Evolutionary conservation across 257 asterid genomes (phyloP).

Genomic region (Euphrasia confusa): DNA sequence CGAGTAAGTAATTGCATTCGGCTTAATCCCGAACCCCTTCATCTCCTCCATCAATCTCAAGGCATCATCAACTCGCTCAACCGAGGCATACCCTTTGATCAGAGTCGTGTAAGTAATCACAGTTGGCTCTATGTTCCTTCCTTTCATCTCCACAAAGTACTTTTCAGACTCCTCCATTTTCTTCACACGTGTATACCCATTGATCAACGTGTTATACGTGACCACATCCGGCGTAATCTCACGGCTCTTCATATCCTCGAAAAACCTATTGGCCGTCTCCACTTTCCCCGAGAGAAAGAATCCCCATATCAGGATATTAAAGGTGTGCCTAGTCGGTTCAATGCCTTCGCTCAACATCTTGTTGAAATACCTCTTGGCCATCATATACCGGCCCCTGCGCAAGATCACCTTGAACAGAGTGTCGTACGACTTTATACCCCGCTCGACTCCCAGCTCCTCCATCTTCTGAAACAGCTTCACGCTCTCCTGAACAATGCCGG

Average conservation of each 20-base stretch:
- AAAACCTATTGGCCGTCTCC: conserved; percentile 67
- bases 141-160: conserved; percentile 84
- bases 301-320: conserved; percentile 79
- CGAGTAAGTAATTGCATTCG: conserved; percentile 69
- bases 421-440: conserved; percentile 62
- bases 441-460: conserved; percentile 68
- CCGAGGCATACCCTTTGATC: conserved; percentile 77
- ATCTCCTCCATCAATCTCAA: conserved; percentile 74
- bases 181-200: conserved; percentile 57
- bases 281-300: conserved; percentile 63
- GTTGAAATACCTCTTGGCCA: conserved; percentile 84
- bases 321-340: conserved; percentile 71
- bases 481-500: conserved; percentile 94
- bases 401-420: conserved; percentile 66
- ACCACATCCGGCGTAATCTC: conserved; percentile 60
- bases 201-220: conserved; percentile 77
- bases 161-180: conserved; percentile 81
- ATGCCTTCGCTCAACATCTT: conserved; percentile 79
- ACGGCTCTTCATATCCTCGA: conserved; percentile 81
- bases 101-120: conserved; percentile 71
- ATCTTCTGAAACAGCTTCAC: conserved; percentile 75
- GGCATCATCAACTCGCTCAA: conserved; percentile 67
- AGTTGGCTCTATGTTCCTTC: conserved; percentile 60
- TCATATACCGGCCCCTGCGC: conserved; percentile 75
- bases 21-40: conserved; percentile 67